Evolutionary conservation across 2,329 filamentous ascomycete species (phyloP), one percentile per base, ranked within the genome.

Genomic region (Pseudogymnoascus sp.): DNA sequence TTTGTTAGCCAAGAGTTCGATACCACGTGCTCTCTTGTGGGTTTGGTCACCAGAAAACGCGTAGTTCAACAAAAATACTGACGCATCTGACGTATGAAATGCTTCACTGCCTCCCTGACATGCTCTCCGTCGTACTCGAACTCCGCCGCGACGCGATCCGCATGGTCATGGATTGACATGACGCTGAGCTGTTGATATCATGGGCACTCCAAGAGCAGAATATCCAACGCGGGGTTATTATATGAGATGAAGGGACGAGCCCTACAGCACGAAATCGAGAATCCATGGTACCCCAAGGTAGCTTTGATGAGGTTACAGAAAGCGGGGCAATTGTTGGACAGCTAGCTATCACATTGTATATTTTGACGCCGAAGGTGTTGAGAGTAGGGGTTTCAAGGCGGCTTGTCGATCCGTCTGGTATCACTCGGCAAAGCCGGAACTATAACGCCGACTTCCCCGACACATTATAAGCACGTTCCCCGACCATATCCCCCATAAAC

Each of bases 21-120:
- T 33, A 55, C 60, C 60, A 59, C 25, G 59, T 31, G 21, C 49
- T 55, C 28, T 55, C 49, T 33, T 35, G 49, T 55, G 5, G 49
- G 28, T 55, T 60, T 31, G 11, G 59, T 40, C 35, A 60, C 59
- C 33, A 61, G 62, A 49, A 18, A 52, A 23, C 78, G 64, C 69
- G 84, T 88, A 55, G 49, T 35, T 55, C n/a, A 45, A 55, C 23
- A n/a, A 55, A 18, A 28, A 33, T 12, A 82, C 80, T 66, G 70
- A 86, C 89, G 81, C 88, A 97, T 93, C 79, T 97, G 87, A 65
- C 81, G 80, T 67, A 97, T 83, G 73, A 96, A 99, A 75, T 96
- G 92, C 67, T 85, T 80, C 65, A 96, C 92, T 67, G 87, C 90
- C 71, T 82, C 84, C 75, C 91, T 91, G 71, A 97, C 83, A 76